Percentiles rank a stretch among this genome's conserved stretches.
Evolutionary conservation across 495 filamentous ascomycete species (phyloP).

Genomic region (Tuber melanosporum): DNA sequence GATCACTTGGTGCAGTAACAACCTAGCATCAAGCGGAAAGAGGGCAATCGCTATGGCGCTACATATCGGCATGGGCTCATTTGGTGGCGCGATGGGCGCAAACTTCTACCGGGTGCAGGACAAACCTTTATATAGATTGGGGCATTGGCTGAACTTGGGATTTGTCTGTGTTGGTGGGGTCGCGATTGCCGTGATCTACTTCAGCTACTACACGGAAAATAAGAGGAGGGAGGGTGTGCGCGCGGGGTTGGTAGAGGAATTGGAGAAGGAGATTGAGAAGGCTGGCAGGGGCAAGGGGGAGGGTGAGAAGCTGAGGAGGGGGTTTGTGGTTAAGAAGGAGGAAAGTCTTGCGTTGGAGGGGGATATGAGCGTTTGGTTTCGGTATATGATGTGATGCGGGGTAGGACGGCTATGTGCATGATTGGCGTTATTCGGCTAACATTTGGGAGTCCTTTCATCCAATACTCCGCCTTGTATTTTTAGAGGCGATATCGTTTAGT

Average conservation of each 20-base stretch:
- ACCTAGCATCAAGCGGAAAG: constrained; percentile 65
- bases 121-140: constrained; percentile 58
- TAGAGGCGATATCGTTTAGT: background rate
- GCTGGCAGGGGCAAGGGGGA: constrained; percentile 1
- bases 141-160: constrained; percentile 61
- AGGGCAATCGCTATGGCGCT: constrained; percentile 66
- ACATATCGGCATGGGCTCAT: constrained; percentile 66
- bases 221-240: constrained; percentile 47
- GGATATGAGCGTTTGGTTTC: constrained; percentile 38
- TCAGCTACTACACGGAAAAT: constrained; percentile 50
- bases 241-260: background rate
- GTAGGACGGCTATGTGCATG: background rate
- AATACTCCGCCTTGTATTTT: background rate
- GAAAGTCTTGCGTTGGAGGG: constrained; percentile 33
- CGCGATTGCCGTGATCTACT: constrained; percentile 54
- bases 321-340: constrained; percentile 36
- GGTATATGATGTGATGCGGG: constrained; percentile 25
- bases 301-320: constrained; percentile 20
- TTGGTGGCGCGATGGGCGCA: constrained; percentile 66
- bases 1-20: constrained; percentile 66
- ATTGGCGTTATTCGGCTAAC: background rate
- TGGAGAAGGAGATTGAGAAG: constrained; percentile 24
- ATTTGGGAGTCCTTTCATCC: background rate
- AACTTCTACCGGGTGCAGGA: constrained; percentile 69
- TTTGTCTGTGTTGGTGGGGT: constrained; percentile 60